A percentile compares a stretch with the other conserved stretches of the same genome.
Evolutionary conservation across 2,329 filamentous ascomycete genomes (phyloP).

Genomic region (Monosporascus sp.): DNA sequence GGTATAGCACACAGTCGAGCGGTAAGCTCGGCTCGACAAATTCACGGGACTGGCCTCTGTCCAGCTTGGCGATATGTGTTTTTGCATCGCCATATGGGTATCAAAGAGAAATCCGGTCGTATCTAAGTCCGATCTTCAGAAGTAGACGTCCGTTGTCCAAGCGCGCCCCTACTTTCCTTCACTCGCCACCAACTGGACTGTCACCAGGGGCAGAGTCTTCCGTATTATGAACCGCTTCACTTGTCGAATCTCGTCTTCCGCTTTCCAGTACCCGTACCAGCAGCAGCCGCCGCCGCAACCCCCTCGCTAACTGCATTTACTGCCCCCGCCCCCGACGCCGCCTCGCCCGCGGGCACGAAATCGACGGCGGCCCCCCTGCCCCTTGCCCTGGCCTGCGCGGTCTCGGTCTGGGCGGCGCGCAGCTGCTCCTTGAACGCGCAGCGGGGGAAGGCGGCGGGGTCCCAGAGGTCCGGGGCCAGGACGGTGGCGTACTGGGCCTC

Average conservation of each 20-base stretch:
- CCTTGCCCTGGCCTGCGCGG: constrained; percentile 40
- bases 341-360: constrained; percentile 36
- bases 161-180: not conserved
- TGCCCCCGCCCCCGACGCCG: constrained; percentile 3
- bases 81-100: too few relatives aligned
- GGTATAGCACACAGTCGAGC: too few relatives aligned
- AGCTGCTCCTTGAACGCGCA: constrained; percentile 49
- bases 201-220: too few relatives aligned
- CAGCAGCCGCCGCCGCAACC: constrained; percentile 26
- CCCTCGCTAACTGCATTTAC: constrained; percentile 18
- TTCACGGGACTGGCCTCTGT: too few relatives aligned
- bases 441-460: constrained; percentile 50
- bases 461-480: constrained; percentile 50
- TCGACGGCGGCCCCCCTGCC: constrained; percentile 40
- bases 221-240: constrained; percentile 8
- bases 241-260: constrained; percentile 31
- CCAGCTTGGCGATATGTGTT: too few relatives aligned
- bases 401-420: constrained; percentile 41
- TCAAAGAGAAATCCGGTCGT: too few relatives aligned
- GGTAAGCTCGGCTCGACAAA: too few relatives aligned
- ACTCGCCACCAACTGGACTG: too few relatives aligned
- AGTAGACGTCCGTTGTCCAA: not conserved
- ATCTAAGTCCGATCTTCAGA: too few relatives aligned
- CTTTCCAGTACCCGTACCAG: constrained; percentile 14
- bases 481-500: constrained; percentile 63